Base-by-base conservation (phyloP, 2,329 filamentous ascomycete genomes). In the Westerdykella ornata region DNA sequence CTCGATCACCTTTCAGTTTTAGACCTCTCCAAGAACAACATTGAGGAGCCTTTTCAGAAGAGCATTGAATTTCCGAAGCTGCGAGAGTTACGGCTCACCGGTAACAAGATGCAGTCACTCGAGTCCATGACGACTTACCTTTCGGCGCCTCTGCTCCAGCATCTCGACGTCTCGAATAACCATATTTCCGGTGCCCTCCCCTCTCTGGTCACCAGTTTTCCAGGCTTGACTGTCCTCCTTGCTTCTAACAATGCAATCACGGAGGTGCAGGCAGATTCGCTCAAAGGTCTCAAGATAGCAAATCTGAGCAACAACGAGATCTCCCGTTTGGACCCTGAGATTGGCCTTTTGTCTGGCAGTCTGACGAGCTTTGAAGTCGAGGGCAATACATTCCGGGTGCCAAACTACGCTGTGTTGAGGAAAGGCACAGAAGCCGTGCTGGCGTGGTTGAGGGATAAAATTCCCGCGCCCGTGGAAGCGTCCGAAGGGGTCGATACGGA, bases 231-330 rank as follows among this genome's bases (percentile, higher is more conserved):
- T 1, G 78, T 84, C 0, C 71, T 97, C 8, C 70, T 90, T 14
- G 82, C 81, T 1, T 78, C 81, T 3, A 88, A 94, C 65, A 97
- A 97, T 61, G 80, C 82, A 49, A 76, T 96, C 37, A 72, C 76
- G 5, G 81, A 84, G 12, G 73, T 94, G 13, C 77, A 84, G 1
- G 82, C 86, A 0, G 82, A 88, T 8, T 73, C 80, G 8, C 79
- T 96, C 29, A 74, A 75, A 38, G 89, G 90, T 0, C 63, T 96
- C 42, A 79, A 80, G 49, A 76, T 84, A 4, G 78, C 94, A 2
- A 87, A 94, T 60, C 79, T 88, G 7, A 80, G 80, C 49, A 89
- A 88, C 64, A 97, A 97, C 58, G 84, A 90, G 38, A 87, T 97
- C 47, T 77, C 78, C n/a, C 78, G 80, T 35, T 70, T 97, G 12